These are phyloP conservation scores for Amauroascus niger DNA, from an alignment of 2,329 filamentous ascomycete genomes.

Conservation along the genomic window DNA sequence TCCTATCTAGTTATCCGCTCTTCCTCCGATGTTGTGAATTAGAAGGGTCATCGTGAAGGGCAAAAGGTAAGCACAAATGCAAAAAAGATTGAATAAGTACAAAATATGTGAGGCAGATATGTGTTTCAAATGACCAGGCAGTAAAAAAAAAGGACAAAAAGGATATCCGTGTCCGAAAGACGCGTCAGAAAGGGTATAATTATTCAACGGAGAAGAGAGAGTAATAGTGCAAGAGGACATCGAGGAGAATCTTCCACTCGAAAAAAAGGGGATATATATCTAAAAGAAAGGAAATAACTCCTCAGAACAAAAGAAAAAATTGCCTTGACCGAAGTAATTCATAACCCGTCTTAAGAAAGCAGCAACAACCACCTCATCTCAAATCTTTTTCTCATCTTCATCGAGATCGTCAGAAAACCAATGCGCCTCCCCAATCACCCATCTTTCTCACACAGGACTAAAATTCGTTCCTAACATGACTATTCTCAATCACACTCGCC, in stretches of 20 bases:
- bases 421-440: background rate
- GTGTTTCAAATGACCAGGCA: background rate
- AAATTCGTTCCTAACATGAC: constrained; percentile 12
- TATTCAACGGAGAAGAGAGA: background rate
- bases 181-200: constrained; percentile 3
- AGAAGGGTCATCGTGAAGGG: background rate
- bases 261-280: too few species aligned
- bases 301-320: too few species aligned
- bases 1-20: background rate
- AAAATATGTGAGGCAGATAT: background rate
- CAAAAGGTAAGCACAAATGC: background rate
- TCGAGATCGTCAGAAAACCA: background rate
- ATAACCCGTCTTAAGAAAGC: too few species aligned
- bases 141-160: too few species aligned
- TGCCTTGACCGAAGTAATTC: too few species aligned
- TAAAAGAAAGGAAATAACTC: too few species aligned
- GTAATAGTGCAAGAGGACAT: too few species aligned
- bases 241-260: too few species aligned
- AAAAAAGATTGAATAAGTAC: background rate
- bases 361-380: too few species aligned
- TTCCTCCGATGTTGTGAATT: background rate
- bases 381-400: too few species aligned
- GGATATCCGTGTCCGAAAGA: background rate
- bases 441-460: background rate
- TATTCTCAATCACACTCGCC: constrained; percentile 7